Percentiles rank a stretch among this genome's conserved stretches.
Conservation (phyloP, 176 grass and related monocot genomes). For the Hsuehochloa calcarea region DNA sequence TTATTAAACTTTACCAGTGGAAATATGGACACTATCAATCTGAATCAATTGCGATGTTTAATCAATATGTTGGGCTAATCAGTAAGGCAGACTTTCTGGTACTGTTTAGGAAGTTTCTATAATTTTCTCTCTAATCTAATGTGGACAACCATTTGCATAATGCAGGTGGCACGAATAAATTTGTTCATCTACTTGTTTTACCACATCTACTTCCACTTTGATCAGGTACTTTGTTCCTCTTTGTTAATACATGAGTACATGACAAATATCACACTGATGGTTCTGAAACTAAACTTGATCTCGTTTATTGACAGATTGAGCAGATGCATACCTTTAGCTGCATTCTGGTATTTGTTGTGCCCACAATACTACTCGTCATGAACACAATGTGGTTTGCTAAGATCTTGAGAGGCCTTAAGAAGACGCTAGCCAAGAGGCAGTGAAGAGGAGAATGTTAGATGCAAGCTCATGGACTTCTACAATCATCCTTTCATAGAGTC, state of each 20-base stretch:
- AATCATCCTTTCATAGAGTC: constrained; percentile 23
- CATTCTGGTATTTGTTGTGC: constrained; percentile 70
- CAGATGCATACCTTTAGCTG: constrained; percentile 66
- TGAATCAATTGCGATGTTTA: neutral
- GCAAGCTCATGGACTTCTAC: constrained; percentile 22
- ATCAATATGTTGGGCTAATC: neutral
- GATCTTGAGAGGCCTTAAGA: constrained; percentile 92
- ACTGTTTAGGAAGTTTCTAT: neutral
- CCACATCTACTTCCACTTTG: constrained; percentile 86
- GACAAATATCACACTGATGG: constrained; percentile 4
- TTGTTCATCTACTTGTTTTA: constrained; percentile 91
- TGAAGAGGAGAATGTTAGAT: constrained; percentile 50
- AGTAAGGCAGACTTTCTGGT: neutral
- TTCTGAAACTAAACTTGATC: constrained; percentile 25
- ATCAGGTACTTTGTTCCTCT: constrained; percentile 55
- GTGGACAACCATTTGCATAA: neutral
- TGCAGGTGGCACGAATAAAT: constrained; percentile 93
- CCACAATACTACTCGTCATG: constrained; percentile 69
- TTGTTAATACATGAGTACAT: neutral
- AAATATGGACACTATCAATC: neutral
- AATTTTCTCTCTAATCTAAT: constrained; percentile 17
- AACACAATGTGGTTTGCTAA: constrained; percentile 94
- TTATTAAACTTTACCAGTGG: neutral
- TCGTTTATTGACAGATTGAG: constrained; percentile 54
- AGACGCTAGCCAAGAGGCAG: constrained; percentile 81